Conservation (phyloP, 1,284 basidiomycete species). For the Erythrobasidium hasegawianum region DNA sequence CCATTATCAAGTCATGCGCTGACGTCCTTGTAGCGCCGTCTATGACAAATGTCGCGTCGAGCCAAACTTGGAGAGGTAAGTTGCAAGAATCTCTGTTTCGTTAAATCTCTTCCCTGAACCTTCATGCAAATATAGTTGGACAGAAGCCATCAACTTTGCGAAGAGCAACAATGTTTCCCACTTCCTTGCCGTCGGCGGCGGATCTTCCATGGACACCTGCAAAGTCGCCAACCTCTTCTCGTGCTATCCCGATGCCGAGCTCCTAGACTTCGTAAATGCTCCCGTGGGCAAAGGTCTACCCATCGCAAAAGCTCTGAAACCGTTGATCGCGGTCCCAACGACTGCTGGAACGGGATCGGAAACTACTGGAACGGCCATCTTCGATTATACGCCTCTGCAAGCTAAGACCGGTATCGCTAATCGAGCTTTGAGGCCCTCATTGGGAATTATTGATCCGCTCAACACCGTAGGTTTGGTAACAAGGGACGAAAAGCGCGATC, state of each 20-base stretch:
- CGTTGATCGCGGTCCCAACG: conserved; percentile 89
- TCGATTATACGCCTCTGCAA: conserved; percentile 77
- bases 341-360: conserved; percentile 88
- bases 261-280: conserved; percentile 90
- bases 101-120: too few relatives aligned
- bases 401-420: conserved; percentile 97
- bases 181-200: conserved; percentile 88
- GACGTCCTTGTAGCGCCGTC: conserved; percentile 55
- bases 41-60: conserved; percentile 82
- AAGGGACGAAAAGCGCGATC: too few relatives aligned
- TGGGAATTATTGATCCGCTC: conserved; percentile 80
- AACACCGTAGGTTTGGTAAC: conserved; percentile 61
- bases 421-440: conserved; percentile 79
- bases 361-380: conserved; percentile 95
- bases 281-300: conserved; percentile 89
- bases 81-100: too few relatives aligned
- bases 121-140: too few relatives aligned
- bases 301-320: conserved; percentile 68
- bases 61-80: conserved; percentile 75
- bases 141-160: conserved; percentile 76
- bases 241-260: conserved; percentile 78
- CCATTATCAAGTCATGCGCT: too few relatives aligned
- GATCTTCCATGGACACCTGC: conserved; percentile 91
- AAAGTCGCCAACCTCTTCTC: conserved; percentile 79
- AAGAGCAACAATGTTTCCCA: conserved; percentile 82